Base-by-base conservation (phyloP, 176 grass and related monocot genomes). In the Avena sativa region DNA sequence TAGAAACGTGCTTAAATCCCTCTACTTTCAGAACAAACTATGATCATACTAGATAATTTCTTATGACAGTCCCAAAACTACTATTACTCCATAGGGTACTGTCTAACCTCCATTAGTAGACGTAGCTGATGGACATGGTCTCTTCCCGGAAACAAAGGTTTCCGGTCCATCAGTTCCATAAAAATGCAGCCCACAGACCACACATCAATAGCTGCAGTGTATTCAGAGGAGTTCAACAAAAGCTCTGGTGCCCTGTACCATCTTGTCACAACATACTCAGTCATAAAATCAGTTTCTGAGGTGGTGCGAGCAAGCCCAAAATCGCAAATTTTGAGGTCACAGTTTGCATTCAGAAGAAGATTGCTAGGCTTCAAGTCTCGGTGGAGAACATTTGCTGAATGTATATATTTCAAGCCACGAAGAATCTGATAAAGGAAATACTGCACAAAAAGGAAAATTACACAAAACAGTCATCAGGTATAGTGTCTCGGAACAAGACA, bases 361-460 rank as follows among this genome's bases (percentile, higher is more conserved):
- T 99, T 99, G 89, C 97, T 99, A 73, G 97, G 97, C 88, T 99
- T 99, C 79, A 99, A 92, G 87, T 99, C 97, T 77, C 97, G 89
- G 67, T 99, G 97, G 86, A 99, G 97, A 50, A 99, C 97, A 91
- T 91, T 96, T 79, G 97, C 97, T 79, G 97, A 97, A 91, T 99
- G 97, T 84, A 99, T 99, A 86, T 99, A 99, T 79, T 99, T 99
- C 74, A 99, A 89, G 13, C 97, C 97, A 36, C 97, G 92, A 72
- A 99, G 97, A 86, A 99, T 98, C 82, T 98, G 96, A 92, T 99
- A 99, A 94, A 99, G 94, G 79, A 99, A 99, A 89, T 99, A 99
- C 96, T 98, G 91, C 86, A 89, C 25, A 63, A 51, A 79, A 89
- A 78, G 44, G 80, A 63, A 85, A 77, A 65, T 63, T 17, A 78